These are phyloP conservation scores for Rhodamnia rubescens DNA, from an alignment of 345 rosid genomes.

Conservation along the genomic window DNA sequence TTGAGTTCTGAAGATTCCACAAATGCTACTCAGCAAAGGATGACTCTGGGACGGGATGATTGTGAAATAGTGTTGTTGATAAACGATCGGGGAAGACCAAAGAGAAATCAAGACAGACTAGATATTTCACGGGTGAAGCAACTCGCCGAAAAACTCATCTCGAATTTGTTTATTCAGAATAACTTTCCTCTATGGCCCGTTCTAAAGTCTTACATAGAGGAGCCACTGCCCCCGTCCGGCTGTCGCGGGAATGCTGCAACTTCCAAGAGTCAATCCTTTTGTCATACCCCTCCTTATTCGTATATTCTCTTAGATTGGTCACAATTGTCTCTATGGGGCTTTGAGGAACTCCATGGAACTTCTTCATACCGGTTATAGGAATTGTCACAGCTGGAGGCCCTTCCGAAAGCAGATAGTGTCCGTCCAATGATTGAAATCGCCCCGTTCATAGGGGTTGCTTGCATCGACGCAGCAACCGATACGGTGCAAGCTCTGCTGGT, in stretches of 20 bases:
- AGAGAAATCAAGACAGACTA: neutral
- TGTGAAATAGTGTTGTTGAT: neutral
- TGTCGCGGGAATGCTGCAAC: conserved; percentile 71
- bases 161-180: conserved; percentile 30
- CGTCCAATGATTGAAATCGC: conserved; percentile 6
- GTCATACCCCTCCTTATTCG: conserved; percentile 54
- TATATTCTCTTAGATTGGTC: conserved; percentile 52
- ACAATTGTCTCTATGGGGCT: conserved; percentile 91
- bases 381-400: conserved; percentile 68
- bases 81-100: neutral
- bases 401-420: conserved; percentile 37
- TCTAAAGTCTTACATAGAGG: conserved; percentile 54
- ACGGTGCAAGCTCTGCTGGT: conserved; percentile 29
- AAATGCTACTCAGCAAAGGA: neutral
- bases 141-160: conserved; percentile 71
- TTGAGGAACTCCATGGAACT: conserved; percentile 95
- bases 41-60: neutral
- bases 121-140: neutral
- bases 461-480: neutral
- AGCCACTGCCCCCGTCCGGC: conserved; percentile 74
- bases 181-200: conserved; percentile 32
- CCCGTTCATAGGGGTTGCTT: conserved; percentile 11
- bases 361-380: conserved; percentile 89
- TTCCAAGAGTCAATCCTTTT: conserved; percentile 62
- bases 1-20: neutral